phyloP scores from a whole-genome alignment of 2,329 filamentous ascomycete genomes.

The Aspergillus sp. region DNA sequence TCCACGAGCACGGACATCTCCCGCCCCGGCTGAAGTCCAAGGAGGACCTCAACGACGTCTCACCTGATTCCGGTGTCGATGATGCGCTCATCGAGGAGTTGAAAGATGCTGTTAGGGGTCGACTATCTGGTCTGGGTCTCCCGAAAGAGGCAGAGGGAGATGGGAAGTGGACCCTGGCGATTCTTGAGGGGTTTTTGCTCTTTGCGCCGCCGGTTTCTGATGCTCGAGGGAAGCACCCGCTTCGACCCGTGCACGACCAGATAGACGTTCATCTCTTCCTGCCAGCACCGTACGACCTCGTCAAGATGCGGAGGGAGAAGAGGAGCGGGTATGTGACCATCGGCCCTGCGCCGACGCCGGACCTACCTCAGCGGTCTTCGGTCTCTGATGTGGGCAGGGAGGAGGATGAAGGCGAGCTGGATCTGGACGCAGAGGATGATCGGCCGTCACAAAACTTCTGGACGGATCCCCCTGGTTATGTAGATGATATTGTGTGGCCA shows the following conservation, averaged over 20 bases:
- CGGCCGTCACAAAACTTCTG: conserved; percentile 76
- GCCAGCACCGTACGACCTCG: conserved; percentile 63
- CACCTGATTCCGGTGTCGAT: conserved; percentile 44
- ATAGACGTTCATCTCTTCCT: conserved; percentile 81
- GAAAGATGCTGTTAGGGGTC: conserved; percentile 10
- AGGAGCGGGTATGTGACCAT: conserved; percentile 54
- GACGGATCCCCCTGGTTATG: conserved; percentile 91
- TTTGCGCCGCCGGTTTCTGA: conserved; percentile 58
- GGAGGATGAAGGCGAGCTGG: conserved; percentile 20
- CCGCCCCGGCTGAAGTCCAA: conserved; percentile 59
- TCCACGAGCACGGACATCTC: conserved; percentile 65
- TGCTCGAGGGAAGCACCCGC: conserved; percentile 28
- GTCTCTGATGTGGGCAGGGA: background rate
- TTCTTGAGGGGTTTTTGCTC: conserved; percentile 89
- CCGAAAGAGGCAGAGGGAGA: background rate
- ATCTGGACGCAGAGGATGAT: conserved; percentile 38
- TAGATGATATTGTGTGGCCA: conserved; percentile 94
- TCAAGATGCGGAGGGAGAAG: conserved; percentile 47
- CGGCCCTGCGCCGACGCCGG: conserved; percentile 38
- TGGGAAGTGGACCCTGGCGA: conserved; percentile 57
- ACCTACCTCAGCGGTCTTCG: conserved; percentile 8
- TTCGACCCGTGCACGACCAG: conserved; percentile 35
- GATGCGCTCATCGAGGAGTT: conserved; percentile 32
- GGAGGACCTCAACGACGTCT: conserved; percentile 62
- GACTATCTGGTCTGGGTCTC: background rate